Base-by-base conservation (phyloP, 2,329 filamentous ascomycete genomes). In the Colletotrichum neosansevieriae region DNA sequence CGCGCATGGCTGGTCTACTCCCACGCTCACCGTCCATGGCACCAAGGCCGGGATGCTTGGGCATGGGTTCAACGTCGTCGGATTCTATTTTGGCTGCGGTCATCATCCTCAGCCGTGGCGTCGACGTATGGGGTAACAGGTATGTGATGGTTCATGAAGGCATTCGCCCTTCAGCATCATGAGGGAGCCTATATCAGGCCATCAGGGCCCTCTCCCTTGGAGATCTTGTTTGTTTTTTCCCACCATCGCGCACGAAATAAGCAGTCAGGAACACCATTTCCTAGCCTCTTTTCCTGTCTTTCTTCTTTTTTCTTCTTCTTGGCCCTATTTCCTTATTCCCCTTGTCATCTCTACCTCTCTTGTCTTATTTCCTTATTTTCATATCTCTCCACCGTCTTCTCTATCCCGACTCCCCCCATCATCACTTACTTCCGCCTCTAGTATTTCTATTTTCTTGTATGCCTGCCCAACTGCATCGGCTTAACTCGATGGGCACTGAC, bases 111-210 rank as follows among this genome's bases (percentile, higher is more conserved):
- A 29, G 60, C 9, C 45, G 17, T 47, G 38, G 51, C 51, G 15
- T 19, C 11, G 36, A 10, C 36, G 51, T 13, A 4, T 13, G 15
- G 21, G n/a, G 44, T 45, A 17, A 10, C 32, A 50, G 44, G 11
- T 58, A 67, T 63, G 63, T 53, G 51, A 58, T 21, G 53, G 53
- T 19, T 40, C 15, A 7, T 54, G 38, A 58, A 64, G 59, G 29
- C 53, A 21, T 42, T 34, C 42, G 34, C 58, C 44, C 64, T 40
- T 58, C 2, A 57, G 24, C 34, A 67, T 67, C 51, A 58, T 6
- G 64, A 58, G 54, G 34, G 44, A 34, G 60, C 51, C 38, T 63
- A 64, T 63, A 63, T 63, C 59, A 40, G 50, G 13, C 45, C 50
- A 67, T 56, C 36, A 6, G n/a, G 36, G 38, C 15, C 36, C 34